Base-by-base conservation (phyloP, 225 moss, liverwort and hornwort genomes). In the Pseudisothecium myosuroides region DNA sequence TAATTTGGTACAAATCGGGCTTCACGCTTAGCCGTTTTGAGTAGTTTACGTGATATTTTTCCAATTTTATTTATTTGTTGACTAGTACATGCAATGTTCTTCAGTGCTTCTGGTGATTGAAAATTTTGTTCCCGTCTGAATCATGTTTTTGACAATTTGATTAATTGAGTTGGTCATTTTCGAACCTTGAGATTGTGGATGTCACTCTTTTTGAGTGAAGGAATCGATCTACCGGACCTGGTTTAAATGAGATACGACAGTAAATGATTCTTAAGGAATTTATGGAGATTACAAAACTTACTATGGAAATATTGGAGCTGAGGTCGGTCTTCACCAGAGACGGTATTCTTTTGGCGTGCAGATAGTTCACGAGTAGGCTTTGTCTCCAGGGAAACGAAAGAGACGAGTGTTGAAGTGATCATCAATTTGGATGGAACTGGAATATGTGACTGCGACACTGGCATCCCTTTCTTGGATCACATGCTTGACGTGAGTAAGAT, bases 381-480 rank as follows among this genome's bases (percentile, higher is more conserved):
- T 72, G 97, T 97, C 43, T 96, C 96, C 39, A 96, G 98, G 83
- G 94, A 94, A 87, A 99, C 98, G 41, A 97, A 97, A 88, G 98
- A 99, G 86, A 99, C 98, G 16, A 96, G 91, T 61, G 98, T 99
- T 80, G 94, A 97, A 86, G 96, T 99, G 47, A 92, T 86, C 80
- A 89, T 99, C 88, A 91, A 95, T 90, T 92, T 99, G 94, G 97
- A 99, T 58, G 98, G 98, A 80, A 96, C 96, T 49, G 98, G 98
- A 82, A 85, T 99, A 55, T 97, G 96, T 85, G 95, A 95, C 41
- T 97, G 98, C 92, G 91, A 96, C 89, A 99, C 96, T 34, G 96
- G 98, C 49, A 96, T 99, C 73, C 97, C 97, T 69, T 99, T 99
- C 90, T 83, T 99, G 86, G 97, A 97, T 84, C 98, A 99, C 92